These are phyloP conservation scores for Saturnispora galanensis DNA, from an alignment of 805 yeast genomes.

Conservation along the genomic window DNA sequence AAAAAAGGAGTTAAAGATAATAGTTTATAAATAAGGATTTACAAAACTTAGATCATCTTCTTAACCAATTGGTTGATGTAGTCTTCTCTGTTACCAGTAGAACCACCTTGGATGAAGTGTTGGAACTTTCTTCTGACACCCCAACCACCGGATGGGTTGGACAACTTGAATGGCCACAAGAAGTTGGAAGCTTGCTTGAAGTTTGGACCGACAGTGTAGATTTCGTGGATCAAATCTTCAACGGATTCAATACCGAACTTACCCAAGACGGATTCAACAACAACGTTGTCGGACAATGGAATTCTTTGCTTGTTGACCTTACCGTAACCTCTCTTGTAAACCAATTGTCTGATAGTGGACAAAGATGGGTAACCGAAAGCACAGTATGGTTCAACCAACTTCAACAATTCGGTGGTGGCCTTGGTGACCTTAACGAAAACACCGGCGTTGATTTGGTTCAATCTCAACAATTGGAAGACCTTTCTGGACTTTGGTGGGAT, in stretches of 20 bases:
- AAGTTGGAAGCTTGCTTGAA: slow-evolving; percentile 98
- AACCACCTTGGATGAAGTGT: slow-evolving; percentile 97
- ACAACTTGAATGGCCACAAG: slow-evolving; percentile 96
- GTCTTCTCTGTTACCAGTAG: slow-evolving; percentile 97
- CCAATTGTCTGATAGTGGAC: slow-evolving; percentile 82
- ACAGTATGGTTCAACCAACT: slow-evolving; percentile 91
- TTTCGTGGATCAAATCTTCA: slow-evolving; percentile 94
- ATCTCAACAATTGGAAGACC: slow-evolving; percentile 89
- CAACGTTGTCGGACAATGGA: slow-evolving; percentile 76
- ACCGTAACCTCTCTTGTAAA: slow-evolving; percentile 98
- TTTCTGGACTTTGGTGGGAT: slow-evolving; percentile 99
- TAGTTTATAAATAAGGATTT: slow-evolving; percentile 3
- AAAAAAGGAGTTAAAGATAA: slow-evolving; percentile 4
- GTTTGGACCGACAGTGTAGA: slow-evolving; percentile 95
- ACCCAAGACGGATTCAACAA: slow-evolving; percentile 83
- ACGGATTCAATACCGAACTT: slow-evolving; percentile 85
- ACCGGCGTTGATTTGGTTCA: slow-evolving; percentile 90
- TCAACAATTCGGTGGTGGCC: slow-evolving; percentile 88
- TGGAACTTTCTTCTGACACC: slow-evolving; percentile 93
- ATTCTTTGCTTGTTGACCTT: slow-evolving; percentile 95
- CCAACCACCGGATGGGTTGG: slow-evolving; percentile 97
- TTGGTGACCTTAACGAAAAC: slow-evolving; percentile 91
- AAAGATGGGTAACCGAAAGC: slow-evolving; percentile 96
- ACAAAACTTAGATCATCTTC: slow-evolving; percentile 72
- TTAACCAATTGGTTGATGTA: slow-evolving; percentile 90